Base-by-base conservation (phyloP, 2,329 filamentous ascomycete species). In the Fonsecaea multimorphosa region DNA sequence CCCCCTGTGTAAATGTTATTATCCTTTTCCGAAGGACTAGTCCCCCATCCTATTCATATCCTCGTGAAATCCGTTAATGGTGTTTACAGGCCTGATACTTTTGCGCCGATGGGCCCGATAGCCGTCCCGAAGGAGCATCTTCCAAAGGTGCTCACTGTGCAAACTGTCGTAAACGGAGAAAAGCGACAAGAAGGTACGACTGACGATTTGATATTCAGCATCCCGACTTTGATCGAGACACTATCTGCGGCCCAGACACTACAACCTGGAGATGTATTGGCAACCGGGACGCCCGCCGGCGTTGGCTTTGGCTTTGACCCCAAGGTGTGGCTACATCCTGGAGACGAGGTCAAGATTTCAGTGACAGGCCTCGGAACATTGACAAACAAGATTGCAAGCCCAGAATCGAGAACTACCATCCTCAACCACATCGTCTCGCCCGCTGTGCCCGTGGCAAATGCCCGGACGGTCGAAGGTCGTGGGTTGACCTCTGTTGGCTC, bases 51-150 rank as follows among this genome's bases (percentile, higher is more conserved):
- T 24, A 24, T 24, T 49, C 44, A 4, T 24, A 4, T 24, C 16
- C 38, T 44, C 38, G 38, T 22, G n/a, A 44, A 12, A 5, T 24
- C 19, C 14, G 46, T 44, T 60, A 38, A 60, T 19, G 19, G 34
- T 32, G 6, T n/a, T 38, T n/a, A 8, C 31, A 60, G 58, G n/a
- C 74, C 80, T 0, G 84, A 87, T 71, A 85, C 83, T 0, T 86
- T 83, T 68, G 86, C 84, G 66, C 84, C 84, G 0, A 86, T 86
- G 78, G 84, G 84, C 0, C 84, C 84, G 0, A 77, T 85, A 27
- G 83, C 84, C 7, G 80, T 86, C 1, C 81, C 82, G 8, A 79
- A 79, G 52, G 73, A 76, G 34, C 70, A 78, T n/a, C 75, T 86
- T 1, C 78, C 82, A 0, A 68, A 78, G 40, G 75, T 76, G 57